phyloP scores from a whole-genome alignment of 1,284 basidiomycete genomes.

The Boletus sp. region DNA sequence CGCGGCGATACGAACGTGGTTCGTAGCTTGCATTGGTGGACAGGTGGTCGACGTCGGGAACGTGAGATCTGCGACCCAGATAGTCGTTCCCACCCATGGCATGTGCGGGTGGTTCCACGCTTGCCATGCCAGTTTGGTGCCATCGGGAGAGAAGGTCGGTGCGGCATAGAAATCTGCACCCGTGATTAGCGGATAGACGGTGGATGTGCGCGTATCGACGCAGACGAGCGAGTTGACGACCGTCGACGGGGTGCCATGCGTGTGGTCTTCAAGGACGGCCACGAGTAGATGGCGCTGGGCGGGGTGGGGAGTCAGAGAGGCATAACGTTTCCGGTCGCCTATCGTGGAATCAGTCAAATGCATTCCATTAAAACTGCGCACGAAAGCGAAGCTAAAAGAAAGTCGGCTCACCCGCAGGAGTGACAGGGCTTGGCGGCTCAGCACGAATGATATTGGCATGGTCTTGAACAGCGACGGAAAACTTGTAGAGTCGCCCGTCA shows the following conservation, averaged over 20 bases:
- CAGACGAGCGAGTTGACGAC: slow-evolving; percentile 3
- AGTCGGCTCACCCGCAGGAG: neutral
- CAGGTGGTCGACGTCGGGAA: neutral
- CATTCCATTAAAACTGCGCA: neutral
- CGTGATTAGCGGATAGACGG: neutral
- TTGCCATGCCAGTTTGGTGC: slow-evolving; percentile 3
- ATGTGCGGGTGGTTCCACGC: slow-evolving; percentile 4
- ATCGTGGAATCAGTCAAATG: no score
- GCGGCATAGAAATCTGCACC: slow-evolving; percentile 5
- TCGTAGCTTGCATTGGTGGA: neutral
- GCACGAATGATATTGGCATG: neutral
- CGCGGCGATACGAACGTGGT: neutral
- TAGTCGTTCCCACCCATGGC: slow-evolving; percentile 2
- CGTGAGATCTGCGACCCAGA: slow-evolving; percentile 1
- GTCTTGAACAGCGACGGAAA: neutral
- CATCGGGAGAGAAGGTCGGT: slow-evolving; percentile 1
- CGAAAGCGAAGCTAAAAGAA: neutral
- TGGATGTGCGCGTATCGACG: neutral
- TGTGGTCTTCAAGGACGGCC: slow-evolving; percentile 1
- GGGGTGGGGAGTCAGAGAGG: slow-evolving; percentile 1
- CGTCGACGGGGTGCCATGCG: neutral
- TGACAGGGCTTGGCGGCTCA: neutral
- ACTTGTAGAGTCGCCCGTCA: neutral
- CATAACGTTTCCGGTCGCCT: slow-evolving; percentile 1
- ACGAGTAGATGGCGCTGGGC: neutral